Evolutionary conservation across 2,329 filamentous ascomycete species (phyloP), one percentile per base, ranked within the genome.

Genomic region (Colletotrichum sp.): DNA sequence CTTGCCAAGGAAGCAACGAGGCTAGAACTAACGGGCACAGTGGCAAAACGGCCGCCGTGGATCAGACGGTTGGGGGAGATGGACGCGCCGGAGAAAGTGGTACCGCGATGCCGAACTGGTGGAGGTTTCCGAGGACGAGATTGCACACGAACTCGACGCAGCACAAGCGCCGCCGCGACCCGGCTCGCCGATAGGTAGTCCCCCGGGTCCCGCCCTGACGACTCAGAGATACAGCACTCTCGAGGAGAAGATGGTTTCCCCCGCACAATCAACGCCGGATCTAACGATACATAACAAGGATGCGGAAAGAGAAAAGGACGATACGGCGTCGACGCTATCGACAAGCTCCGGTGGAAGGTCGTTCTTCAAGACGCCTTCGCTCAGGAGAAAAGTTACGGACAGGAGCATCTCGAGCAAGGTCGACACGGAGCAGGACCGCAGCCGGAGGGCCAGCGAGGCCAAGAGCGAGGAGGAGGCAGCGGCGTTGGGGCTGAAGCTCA

Each of bases 61-160:
- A 5, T 90, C 92, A 82, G 97, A 99, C 80, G 95, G 96, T 69
- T 99, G 97, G 97, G 95, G 95, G 55, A 93, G 95, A 72, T 99
- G 98, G 89, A 99, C 97, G 0, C 92, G 97, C 16, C 92, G 97
- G 26, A 89, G 97, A 77, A 98, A 99, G 86, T 99, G 97, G 97
- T 97, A 95, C 82, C 94, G 97, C 52, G 97, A 99, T 82, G 97
- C 97, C 12, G 97, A 99, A 86, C 91, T 99, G 5, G 95, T 98
- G 39, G 97, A 99, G 82, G 87, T 93, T 81, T 86, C 16, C 81
- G 86, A 72, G 26, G 69, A 79, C 10, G 84, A 82, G n/a, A 59
- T 63, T 30, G 71, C 75, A 64, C 77, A 78, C 64, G 75, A 76
- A 59, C 66, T 76, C 16, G 75, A 76, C 16, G 75, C 75, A 6